Conservation (phyloP, 495 filamentous ascomycete species). For the Talaromyces proteolyticus region DNA sequence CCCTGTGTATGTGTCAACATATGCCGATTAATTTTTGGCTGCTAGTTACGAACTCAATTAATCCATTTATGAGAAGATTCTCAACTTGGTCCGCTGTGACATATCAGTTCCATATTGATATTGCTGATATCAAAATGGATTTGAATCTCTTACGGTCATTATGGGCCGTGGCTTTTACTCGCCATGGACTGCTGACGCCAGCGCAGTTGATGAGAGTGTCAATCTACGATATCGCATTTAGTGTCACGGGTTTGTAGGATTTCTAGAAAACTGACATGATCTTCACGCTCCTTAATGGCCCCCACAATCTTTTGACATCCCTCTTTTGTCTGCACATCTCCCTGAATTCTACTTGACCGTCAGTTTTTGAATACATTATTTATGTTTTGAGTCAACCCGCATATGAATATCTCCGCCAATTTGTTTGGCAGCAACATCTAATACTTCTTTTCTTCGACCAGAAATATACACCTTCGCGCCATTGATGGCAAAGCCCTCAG, state of each 20-base stretch:
- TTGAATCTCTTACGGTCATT: conserved; percentile 9
- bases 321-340: conserved; percentile 10
- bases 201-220: conserved; percentile 15
- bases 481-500: conserved; percentile 42
- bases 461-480: conserved; percentile 71
- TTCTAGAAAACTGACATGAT: not conserved
- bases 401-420: conserved; percentile 4
- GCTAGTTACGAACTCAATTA: conserved; percentile 13
- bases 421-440: conserved; percentile 34
- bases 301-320: conserved; percentile 10
- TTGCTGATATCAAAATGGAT: not conserved
- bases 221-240: not conserved
- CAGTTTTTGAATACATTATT: not conserved
- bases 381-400: no score
- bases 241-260: not conserved
- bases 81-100: conserved; percentile 14
- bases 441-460: conserved; percentile 49
- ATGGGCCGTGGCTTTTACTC: conserved; percentile 6
- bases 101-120: not conserved
- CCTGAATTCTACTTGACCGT: conserved; percentile 1
- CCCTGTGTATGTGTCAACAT: conserved; percentile 5
- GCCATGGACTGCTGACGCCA: conserved; percentile 12
- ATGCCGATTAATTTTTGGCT: not conserved
- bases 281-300: conserved; percentile 5
- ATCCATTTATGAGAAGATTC: conserved; percentile 10